Evolutionary conservation across 495 filamentous ascomycete species (phyloP).

Genomic region (Annulohypoxylon nitens): DNA sequence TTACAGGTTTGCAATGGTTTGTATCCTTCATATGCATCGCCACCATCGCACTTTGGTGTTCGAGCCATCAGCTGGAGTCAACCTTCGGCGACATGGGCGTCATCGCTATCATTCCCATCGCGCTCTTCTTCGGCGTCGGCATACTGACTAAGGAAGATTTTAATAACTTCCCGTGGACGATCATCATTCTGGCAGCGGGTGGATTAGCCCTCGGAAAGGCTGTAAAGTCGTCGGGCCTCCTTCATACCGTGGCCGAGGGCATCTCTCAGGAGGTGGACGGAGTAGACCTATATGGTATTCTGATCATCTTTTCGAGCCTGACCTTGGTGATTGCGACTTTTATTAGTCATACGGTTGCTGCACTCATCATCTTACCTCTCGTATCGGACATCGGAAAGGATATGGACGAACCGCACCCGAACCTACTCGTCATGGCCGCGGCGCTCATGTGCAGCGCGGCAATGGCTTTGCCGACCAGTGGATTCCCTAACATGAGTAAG

Average conservation of each 20-base stretch:
- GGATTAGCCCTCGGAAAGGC: conserved; percentile 94
- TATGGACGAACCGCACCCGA: conserved; percentile 92
- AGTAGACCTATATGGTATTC: conserved; percentile 86
- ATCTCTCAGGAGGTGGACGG: conserved; percentile 82
- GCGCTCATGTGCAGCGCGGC: conserved; percentile 75
- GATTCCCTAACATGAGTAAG: conserved; percentile 99
- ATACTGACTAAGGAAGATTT: conserved; percentile 99
- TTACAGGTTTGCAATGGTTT: conserved; percentile 93
- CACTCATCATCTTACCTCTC: conserved; percentile 92
- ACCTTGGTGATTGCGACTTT: conserved; percentile 97
- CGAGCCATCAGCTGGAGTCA: conserved; percentile 85
- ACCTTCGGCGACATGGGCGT: conserved; percentile 98
- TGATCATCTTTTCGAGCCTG: conserved; percentile 86
- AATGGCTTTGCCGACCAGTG: conserved; percentile 94
- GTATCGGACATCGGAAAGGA: conserved; percentile 84
- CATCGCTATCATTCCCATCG: conserved; percentile 94
- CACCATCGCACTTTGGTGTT: conserved; percentile 94
- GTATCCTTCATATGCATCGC: conserved; percentile 84
- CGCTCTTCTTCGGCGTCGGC: conserved; percentile 95
- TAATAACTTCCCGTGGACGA: conserved; percentile 99
- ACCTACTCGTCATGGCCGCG: conserved; percentile 88
- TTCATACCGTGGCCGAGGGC: conserved; percentile 82
- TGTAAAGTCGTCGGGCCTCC: conserved; percentile 91
- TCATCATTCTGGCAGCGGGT: conserved; percentile 97
- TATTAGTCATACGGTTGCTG: conserved; percentile 97